Evolutionary conservation across 164 flowering plant genomes (phyloP).

Genomic region (Dillenia turbinata): DNA sequence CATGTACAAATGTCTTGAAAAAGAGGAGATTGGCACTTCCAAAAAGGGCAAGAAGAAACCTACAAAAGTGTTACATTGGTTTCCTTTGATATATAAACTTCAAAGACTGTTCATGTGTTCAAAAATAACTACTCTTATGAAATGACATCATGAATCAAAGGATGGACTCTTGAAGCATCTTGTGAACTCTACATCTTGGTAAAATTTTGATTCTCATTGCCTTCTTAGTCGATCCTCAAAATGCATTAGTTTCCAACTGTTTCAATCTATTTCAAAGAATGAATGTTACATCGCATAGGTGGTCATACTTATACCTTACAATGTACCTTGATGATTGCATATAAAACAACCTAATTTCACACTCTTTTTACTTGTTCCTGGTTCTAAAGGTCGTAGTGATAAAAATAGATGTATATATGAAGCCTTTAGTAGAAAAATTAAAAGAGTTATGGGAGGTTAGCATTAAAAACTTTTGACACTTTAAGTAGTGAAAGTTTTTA

Average conservation of each 20-base stretch:
- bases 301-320: slow-evolving; percentile 2
- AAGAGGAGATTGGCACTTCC: no score
- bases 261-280: no score
- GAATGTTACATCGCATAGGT: no score
- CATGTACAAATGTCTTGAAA: no score
- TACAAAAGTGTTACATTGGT: not conserved
- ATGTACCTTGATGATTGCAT: no score
- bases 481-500: not conserved
- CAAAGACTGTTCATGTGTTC: slow-evolving; percentile 2
- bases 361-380: no score
- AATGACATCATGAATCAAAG: not conserved
- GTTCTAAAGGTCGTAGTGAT: not conserved
- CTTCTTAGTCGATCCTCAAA: not conserved
- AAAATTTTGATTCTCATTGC: not conserved
- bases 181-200: not conserved
- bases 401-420: slow-evolving; percentile 16
- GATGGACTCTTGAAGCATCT: not conserved
- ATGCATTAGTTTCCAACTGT: no score
- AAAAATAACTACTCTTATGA: not conserved
- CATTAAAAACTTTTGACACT: slow-evolving; percentile 8
- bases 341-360: no score
- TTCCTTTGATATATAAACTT: not conserved
- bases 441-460: slow-evolving; percentile 6
- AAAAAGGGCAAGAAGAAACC: no score
- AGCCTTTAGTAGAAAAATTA: no score